Conservation (phyloP, 345 rosid genomes). For the Hibiscus mutabilis region DNA sequence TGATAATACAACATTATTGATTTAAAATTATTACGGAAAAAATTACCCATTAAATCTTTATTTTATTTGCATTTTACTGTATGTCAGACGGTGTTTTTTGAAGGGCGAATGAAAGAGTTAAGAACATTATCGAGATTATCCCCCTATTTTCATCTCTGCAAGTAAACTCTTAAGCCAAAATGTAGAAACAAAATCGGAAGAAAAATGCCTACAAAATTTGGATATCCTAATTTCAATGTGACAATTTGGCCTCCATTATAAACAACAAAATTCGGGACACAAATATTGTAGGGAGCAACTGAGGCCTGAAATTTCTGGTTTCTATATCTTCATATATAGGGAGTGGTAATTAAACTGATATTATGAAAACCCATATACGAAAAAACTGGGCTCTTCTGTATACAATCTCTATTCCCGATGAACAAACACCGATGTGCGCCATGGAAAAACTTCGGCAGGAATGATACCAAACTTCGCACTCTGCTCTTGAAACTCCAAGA, state of each 20-base stretch:
- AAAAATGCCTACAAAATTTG: no score
- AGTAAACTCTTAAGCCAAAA: no score
- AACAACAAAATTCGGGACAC: background rate
- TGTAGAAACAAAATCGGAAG: no score
- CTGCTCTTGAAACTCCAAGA: background rate
- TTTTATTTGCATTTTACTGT: no score
- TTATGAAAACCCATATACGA: background rate
- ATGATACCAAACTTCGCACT: background rate
- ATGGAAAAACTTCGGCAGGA: background rate
- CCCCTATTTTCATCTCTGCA: no score
- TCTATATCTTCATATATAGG: background rate
- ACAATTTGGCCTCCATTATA: background rate
- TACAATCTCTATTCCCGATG: conserved; percentile 2
- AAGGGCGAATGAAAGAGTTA: no score
- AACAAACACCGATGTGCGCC: conserved; percentile 7
- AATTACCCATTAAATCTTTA: no score
- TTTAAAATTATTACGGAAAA: no score
- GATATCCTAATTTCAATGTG: background rate
- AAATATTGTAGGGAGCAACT: background rate
- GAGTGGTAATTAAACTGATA: background rate
- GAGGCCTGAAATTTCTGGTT: background rate
- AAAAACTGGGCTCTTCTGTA: conserved; percentile 17
- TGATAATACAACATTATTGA: no score
- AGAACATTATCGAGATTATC: no score
- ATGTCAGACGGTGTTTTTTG: no score